Conservation (phyloP, 2,329 filamentous ascomycete genomes). For the Pseudogymnoascus sp. region DNA sequence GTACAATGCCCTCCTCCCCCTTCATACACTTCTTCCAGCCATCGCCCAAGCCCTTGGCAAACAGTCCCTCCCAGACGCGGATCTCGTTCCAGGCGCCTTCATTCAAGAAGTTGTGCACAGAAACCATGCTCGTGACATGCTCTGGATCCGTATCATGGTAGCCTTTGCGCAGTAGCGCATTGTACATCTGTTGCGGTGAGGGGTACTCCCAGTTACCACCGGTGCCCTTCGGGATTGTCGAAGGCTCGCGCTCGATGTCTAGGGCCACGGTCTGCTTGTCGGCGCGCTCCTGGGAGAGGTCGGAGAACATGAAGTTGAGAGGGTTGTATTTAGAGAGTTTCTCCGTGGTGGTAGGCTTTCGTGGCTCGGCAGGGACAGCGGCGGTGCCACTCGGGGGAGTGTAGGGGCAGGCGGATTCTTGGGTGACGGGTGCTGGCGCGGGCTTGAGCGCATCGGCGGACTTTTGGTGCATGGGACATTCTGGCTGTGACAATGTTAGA, state of each 20-base stretch:
- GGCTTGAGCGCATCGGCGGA: slow-evolving; percentile 25
- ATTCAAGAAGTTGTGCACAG: slow-evolving; percentile 96
- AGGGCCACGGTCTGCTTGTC: slow-evolving; percentile 65
- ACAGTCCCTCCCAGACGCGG: slow-evolving; percentile 84
- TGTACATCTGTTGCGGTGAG: slow-evolving; percentile 99
- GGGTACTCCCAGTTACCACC: slow-evolving; percentile 93
- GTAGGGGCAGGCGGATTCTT: slow-evolving; percentile 27
- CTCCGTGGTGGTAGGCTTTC: slow-evolving; percentile 32
- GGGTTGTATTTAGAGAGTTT: slow-evolving; percentile 62
- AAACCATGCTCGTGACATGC: slow-evolving; percentile 93
- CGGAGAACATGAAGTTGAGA: slow-evolving; percentile 92
- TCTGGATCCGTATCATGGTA: slow-evolving; percentile 91
- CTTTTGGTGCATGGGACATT: slow-evolving; percentile 61
- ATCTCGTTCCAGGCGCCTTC: slow-evolving; percentile 97
- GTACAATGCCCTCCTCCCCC: slow-evolving; percentile 59
- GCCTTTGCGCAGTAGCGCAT: slow-evolving; percentile 90
- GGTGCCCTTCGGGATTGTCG: slow-evolving; percentile 83
- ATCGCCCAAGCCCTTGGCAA: slow-evolving; percentile 61
- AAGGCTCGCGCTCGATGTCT: slow-evolving; percentile 72
- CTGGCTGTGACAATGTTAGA: slow-evolving; percentile 40
- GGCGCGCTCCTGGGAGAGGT: slow-evolving; percentile 72
- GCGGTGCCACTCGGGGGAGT: slow-evolving; percentile 23
- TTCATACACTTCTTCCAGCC: slow-evolving; percentile 68
- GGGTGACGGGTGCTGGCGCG: slow-evolving; percentile 26
- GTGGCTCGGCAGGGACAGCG: slow-evolving; percentile 22